A percentile compares a stretch with the other conserved stretches of the same genome.
Conservation (phyloP, 2,329 filamentous ascomycete species). For the Aspergillus sp. region DNA sequence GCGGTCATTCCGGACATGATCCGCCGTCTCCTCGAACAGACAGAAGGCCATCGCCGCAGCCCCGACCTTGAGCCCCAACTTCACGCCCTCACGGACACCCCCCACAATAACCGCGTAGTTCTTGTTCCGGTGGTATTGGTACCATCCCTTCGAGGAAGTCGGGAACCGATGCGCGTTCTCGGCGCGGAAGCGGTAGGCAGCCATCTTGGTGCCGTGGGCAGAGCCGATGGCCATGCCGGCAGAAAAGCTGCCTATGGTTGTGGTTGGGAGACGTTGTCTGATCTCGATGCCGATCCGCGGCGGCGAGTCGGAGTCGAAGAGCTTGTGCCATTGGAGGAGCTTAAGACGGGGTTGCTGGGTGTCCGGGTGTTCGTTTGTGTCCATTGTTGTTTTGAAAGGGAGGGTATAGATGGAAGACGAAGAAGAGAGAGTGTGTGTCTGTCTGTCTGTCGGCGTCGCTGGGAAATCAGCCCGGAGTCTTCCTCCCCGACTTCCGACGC, state of each 20-base stretch:
- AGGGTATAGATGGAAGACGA: neutral
- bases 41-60: conserved; percentile 70
- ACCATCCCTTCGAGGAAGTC: conserved; percentile 76
- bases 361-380: too few relatives aligned
- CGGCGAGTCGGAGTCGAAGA: conserved; percentile 28
- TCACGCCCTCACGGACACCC: conserved; percentile 67
- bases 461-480: too few relatives aligned
- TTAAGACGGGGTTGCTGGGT: conserved; percentile 13
- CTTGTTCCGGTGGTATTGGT: conserved; percentile 96
- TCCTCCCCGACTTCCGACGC: neutral
- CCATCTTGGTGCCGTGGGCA: conserved; percentile 61
- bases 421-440: too few relatives aligned
- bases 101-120: conserved; percentile 79
- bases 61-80: conserved; percentile 61
- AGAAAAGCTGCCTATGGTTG: conserved; percentile 53
- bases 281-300: conserved; percentile 54
- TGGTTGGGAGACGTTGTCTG: conserved; percentile 55
- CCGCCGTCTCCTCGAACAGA: conserved; percentile 74
- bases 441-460: too few relatives aligned
- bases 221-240: conserved; percentile 64
- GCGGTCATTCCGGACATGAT: conserved; percentile 49
- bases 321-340: conserved; percentile 26
- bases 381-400: conserved; percentile 9
- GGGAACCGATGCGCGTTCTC: conserved; percentile 95
- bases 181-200: conserved; percentile 77